Evolutionary conservation across 192 early-diverging fungal species (phyloP).

Genomic region (Coemansia sp.): DNA sequence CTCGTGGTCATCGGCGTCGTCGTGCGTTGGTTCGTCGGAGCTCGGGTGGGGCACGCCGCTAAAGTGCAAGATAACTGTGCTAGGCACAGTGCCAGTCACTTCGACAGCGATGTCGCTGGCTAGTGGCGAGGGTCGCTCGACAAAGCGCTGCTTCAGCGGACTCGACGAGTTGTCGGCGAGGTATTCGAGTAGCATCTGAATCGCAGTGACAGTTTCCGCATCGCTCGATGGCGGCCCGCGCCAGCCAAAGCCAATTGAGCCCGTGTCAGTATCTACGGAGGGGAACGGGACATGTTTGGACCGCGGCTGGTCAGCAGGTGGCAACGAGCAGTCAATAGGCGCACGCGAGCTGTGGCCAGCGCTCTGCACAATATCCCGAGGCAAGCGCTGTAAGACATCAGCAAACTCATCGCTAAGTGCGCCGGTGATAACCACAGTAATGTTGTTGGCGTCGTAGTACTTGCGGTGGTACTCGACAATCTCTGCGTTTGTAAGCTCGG

Average conservation of each 20-base stretch:
- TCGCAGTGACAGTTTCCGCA: conserved; percentile 58
- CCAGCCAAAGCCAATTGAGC: conserved; percentile 72
- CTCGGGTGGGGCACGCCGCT: conserved; percentile 59
- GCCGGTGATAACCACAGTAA: conserved; percentile 70
- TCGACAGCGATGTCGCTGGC: conserved; percentile 65
- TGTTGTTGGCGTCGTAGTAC: conserved; percentile 73
- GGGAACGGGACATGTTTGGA: conserved; percentile 54
- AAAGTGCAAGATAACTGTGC: conserved; percentile 65
- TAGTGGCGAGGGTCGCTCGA: conserved; percentile 66
- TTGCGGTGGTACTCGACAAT: conserved; percentile 74
- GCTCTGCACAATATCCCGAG: conserved; percentile 28
- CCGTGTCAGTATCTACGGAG: conserved; percentile 63
- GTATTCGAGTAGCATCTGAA: conserved; percentile 75
- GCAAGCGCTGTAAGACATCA: conserved; percentile 35
- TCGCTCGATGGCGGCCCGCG: conserved; percentile 70
- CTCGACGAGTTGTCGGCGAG: conserved; percentile 70
- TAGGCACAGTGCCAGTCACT: conserved; percentile 58
- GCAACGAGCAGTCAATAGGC: conserved; percentile 30
- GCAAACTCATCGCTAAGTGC: conserved; percentile 47
- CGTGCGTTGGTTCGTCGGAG: conserved; percentile 26
- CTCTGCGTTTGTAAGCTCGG: conserved; percentile 69
- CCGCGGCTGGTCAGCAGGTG: background rate
- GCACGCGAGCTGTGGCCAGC: conserved; percentile 27
- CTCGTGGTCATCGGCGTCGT: conserved; percentile 25
- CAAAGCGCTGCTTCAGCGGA: conserved; percentile 75